These are phyloP conservation scores for Trametes meyenii DNA, from an alignment of 768 basidiomycete species.

Conservation along the genomic window DNA sequence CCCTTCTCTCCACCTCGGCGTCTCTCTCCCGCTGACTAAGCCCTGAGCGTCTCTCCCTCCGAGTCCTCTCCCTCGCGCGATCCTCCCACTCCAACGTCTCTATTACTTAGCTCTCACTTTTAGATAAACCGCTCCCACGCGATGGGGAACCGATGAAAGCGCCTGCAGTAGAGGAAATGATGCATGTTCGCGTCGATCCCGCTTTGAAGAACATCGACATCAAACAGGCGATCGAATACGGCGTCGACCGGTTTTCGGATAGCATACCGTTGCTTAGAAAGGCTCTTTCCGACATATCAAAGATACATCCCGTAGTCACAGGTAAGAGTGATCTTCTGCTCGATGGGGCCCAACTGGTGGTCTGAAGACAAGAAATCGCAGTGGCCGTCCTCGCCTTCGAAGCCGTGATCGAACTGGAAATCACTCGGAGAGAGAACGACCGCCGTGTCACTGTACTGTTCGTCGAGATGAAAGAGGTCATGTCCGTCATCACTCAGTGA, in stretches of 20 bases:
- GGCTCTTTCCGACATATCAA: not conserved
- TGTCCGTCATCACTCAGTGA: conserved; percentile 48
- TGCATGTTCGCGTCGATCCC: not conserved
- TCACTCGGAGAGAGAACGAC: conserved; percentile 3
- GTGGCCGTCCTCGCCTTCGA: conserved; percentile 9
- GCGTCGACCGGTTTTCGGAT: not conserved
- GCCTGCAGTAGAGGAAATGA: not conserved
- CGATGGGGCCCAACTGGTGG: no score
- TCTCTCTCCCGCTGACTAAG: no score
- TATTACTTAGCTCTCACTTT: not conserved
- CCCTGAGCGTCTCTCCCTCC: no score
- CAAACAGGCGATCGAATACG: not conserved
- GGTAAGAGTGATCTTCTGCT: not conserved
- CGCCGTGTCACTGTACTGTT: not conserved
- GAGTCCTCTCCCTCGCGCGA: no score
- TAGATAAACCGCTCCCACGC: not conserved
- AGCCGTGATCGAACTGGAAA: not conserved
- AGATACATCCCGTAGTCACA: not conserved
- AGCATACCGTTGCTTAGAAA: not conserved
- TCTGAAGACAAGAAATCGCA: not conserved
- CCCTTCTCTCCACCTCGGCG: no score
- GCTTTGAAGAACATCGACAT: not conserved
- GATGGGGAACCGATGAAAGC: not conserved
- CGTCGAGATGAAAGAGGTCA: conserved; percentile 49
- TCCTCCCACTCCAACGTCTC: no score